Conservation (phyloP, 305 asterid genomes). For the Fraxinus ornus region DNA sequence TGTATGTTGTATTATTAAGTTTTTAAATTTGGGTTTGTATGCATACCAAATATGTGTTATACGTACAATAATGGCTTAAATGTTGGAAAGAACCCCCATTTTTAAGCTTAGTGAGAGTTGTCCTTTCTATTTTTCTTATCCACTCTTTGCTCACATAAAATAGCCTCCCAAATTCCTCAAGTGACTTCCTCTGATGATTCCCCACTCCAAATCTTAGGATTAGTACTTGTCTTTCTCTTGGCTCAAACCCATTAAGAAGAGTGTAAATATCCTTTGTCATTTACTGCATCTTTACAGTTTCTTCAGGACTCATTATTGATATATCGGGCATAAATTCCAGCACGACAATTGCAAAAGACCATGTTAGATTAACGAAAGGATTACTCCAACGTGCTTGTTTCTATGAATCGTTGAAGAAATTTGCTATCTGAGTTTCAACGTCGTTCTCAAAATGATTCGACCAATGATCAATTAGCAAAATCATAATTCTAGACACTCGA, state of each 20-base stretch:
- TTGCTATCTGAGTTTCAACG: neutral
- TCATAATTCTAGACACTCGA: neutral
- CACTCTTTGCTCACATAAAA: conserved; percentile 80
- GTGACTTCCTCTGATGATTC: conserved; percentile 48
- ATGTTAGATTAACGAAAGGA: neutral
- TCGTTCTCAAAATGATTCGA: neutral
- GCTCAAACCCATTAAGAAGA: conserved; percentile 52
- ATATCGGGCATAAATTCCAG: conserved; percentile 65
- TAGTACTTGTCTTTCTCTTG: conserved; percentile 63
- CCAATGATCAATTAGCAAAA: no score
- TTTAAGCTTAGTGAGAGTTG: conserved; percentile 57
- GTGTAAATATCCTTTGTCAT: conserved; percentile 39
- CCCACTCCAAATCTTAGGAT: conserved; percentile 70
- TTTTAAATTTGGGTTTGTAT: no score
- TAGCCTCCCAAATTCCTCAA: conserved; percentile 68
- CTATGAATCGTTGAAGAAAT: neutral
- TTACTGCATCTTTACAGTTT: conserved; percentile 45
- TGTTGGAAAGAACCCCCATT: conserved; percentile 37
- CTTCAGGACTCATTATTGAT: conserved; percentile 54
- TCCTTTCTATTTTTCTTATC: conserved; percentile 66
- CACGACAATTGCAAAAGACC: conserved; percentile 3
- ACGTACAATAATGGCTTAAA: conserved; percentile 49
- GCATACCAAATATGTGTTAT: neutral
- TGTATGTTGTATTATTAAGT: no score
- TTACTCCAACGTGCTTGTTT: neutral